phyloP scores from a whole-genome alignment of 208 protist genomes.

The Leptomonas pyrrhocoris region DNA sequence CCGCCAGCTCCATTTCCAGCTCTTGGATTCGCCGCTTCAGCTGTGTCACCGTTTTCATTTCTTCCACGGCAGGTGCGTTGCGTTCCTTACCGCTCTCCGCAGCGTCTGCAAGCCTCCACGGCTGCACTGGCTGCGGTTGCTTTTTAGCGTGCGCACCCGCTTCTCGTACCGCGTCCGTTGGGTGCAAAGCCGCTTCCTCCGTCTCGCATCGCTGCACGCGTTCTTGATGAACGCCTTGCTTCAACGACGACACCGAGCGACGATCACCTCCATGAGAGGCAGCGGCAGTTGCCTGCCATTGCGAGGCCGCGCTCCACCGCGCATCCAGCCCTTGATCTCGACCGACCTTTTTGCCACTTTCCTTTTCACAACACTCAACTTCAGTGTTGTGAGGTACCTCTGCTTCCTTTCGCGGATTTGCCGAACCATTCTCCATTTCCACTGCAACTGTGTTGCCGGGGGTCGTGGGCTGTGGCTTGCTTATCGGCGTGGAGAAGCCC shows the following conservation, averaged over 20 bases:
- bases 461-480: neutral
- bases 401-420: neutral
- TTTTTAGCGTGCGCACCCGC: neutral
- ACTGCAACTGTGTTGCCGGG: neutral
- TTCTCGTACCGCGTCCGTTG: constrained; percentile 3
- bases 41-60: neutral
- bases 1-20: constrained; percentile 5
- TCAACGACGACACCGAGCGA: neutral
- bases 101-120: neutral
- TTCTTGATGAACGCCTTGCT: constrained; percentile 18
- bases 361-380: neutral
- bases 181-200: neutral
- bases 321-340: neutral
- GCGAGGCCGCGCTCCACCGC: constrained; percentile 1
- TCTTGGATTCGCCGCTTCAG: constrained; percentile 21
- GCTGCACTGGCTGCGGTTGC: neutral
- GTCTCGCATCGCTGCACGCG: too few species aligned
- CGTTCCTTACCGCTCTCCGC: neutral
- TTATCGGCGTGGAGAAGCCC: constrained; percentile 9
- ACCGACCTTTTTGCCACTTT: neutral
- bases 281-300: neutral
- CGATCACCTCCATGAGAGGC: neutral
- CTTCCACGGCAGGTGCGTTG: neutral
- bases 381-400: neutral
- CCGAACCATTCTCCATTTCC: neutral